A percentile compares a stretch with the other conserved stretches of the same genome.
Evolutionary conservation across 2,329 filamentous ascomycete genomes (phyloP).

Genomic region (Rutstroemia sp.): DNA sequence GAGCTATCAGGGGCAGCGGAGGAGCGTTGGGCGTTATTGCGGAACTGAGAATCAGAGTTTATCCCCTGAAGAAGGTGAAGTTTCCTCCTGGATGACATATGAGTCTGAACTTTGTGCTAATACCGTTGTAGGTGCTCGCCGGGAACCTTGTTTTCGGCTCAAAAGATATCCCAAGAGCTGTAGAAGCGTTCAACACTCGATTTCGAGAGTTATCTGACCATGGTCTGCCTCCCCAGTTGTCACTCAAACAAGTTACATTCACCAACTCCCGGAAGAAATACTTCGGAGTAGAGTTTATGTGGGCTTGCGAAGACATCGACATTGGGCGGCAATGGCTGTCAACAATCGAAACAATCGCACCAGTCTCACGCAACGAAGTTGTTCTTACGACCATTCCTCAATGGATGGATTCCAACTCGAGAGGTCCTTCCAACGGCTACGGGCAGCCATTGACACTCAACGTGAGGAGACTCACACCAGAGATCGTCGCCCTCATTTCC

Average conservation of each 20-base stretch:
- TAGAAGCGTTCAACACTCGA: conserved; percentile 22
- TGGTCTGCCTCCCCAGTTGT: conserved; percentile 18
- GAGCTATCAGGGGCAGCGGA: conserved; percentile 34
- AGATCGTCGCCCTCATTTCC: conserved; percentile 5
- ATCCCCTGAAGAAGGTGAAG: conserved; percentile 29
- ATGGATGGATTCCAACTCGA: conserved; percentile 13
- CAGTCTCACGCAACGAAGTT: conserved; percentile 26
- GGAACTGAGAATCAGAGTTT: conserved; percentile 35
- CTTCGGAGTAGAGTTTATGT: conserved; percentile 27
- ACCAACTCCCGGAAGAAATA: conserved; percentile 28
- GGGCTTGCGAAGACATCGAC: conserved; percentile 29
- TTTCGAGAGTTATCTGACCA: conserved; percentile 20
- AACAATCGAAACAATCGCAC: conserved; percentile 25
- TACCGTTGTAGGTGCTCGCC: conserved; percentile 25
- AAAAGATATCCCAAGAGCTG: conserved; percentile 22
- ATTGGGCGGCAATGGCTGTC: conserved; percentile 26
- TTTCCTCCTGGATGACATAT: background rate
- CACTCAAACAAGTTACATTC: conserved; percentile 25
- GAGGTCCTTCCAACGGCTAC: conserved; percentile 3
- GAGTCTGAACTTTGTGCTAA: conserved; percentile 24
- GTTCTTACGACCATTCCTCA: conserved; percentile 17
- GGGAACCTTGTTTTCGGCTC: conserved; percentile 30
- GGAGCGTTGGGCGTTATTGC: conserved; percentile 35
- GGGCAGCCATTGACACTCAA: conserved; percentile 9
- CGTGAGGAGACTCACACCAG: conserved; percentile 8